Conservation (phyloP, 192 early-diverging fungal genomes). For the Podila epicladia region DNA sequence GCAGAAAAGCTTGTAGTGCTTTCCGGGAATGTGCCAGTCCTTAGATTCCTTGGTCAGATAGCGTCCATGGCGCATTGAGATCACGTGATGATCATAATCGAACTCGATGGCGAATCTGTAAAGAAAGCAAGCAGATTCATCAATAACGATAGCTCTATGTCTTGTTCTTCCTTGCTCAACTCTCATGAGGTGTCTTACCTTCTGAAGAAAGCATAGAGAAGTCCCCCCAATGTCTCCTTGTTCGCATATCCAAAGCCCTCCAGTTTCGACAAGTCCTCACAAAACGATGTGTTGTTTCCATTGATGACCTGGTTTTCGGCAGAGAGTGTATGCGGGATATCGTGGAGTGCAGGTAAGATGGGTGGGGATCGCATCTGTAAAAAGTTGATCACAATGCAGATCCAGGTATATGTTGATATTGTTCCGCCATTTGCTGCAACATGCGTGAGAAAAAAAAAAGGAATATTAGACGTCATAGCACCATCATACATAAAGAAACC, state of each 20-base stretch:
- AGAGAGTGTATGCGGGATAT: conserved; percentile 48
- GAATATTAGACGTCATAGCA: neutral
- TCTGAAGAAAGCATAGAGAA: conserved; percentile 90
- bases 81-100: conserved; percentile 83
- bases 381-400: conserved; percentile 92
- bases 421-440: conserved; percentile 89
- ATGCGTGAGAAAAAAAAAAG: neutral
- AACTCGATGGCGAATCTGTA: conserved; percentile 80
- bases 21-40: conserved; percentile 84
- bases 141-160: neutral
- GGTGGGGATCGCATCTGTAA: conserved; percentile 90
- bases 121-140: conserved; percentile 2
- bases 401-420: conserved; percentile 95
- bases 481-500: neutral
- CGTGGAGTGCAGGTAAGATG: conserved; percentile 88
- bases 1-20: conserved; percentile 77
- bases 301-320: conserved; percentile 49
- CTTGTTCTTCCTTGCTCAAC: too few species aligned
- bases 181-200: conserved; percentile 22
- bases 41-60: conserved; percentile 84
- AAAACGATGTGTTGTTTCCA: conserved; percentile 79
- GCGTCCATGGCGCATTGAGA: conserved; percentile 82
- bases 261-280: conserved; percentile 72
- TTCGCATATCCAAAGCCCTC: conserved; percentile 76
- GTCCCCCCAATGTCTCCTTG: conserved; percentile 76